Percentiles rank a stretch among this genome's conserved stretches.
Conservation (phyloP, 2,329 filamentous ascomycete genomes). For the Beauveria rudraprayagi region DNA sequence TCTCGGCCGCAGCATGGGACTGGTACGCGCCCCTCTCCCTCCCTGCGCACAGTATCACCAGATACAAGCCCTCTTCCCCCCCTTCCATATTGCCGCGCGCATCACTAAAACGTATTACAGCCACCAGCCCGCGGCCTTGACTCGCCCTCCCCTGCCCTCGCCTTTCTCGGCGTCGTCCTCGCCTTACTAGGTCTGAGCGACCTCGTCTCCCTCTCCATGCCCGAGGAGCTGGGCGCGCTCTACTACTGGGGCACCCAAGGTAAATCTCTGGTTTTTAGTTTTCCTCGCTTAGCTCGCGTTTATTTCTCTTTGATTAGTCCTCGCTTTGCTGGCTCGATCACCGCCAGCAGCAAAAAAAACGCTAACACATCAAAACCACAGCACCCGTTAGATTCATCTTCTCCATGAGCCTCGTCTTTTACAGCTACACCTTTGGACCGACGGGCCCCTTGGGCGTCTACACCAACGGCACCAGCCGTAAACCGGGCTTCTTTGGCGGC, state of each 20-base stretch:
- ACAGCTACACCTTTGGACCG: conserved; percentile 54
- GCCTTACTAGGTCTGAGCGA: conserved; percentile 53
- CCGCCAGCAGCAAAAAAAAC: neutral
- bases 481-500: conserved; percentile 24
- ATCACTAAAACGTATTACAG: conserved; percentile 28
- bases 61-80: neutral
- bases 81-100: neutral
- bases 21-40: conserved; percentile 44
- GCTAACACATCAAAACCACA: conserved; percentile 17
- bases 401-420: conserved; percentile 53
- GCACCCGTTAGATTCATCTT: conserved; percentile 59
- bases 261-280: conserved; percentile 26
- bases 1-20: conserved; percentile 73
- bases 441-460: conserved; percentile 40
- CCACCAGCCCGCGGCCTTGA: conserved; percentile 61
- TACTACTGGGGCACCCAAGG: conserved; percentile 62
- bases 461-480: conserved; percentile 20
- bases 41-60: neutral
- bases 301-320: too few relatives aligned
- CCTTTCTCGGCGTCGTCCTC: conserved; percentile 63
- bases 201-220: conserved; percentile 56
- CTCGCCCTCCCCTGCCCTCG: conserved; percentile 59
- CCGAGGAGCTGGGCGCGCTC: conserved; percentile 55
- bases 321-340: neutral
- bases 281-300: neutral